Evolutionary conservation across 2,329 filamentous ascomycete genomes (phyloP).

Genomic region (Diaporthe batatas): DNA sequence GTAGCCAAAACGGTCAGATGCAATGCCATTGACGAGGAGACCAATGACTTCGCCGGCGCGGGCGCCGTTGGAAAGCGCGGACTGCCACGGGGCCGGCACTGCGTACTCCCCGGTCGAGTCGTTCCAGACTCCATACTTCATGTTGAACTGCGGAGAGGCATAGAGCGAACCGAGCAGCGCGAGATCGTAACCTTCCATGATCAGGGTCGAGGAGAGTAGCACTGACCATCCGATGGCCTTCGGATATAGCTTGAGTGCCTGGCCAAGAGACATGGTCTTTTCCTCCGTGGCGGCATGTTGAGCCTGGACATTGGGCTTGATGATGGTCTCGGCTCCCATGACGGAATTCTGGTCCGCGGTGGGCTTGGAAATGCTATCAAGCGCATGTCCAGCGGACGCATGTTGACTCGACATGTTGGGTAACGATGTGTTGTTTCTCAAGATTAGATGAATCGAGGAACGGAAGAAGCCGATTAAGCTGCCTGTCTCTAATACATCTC

Average conservation of each 20-base stretch:
- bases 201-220: conserved; percentile 89
- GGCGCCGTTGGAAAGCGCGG: conserved; percentile 58
- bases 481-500: background rate
- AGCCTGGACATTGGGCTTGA: conserved; percentile 6
- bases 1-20: conserved; percentile 76
- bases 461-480: background rate
- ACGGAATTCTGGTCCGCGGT: background rate
- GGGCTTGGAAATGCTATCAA: conserved; percentile 1
- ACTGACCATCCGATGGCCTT: conserved; percentile 90
- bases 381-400: background rate
- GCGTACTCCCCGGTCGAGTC: conserved; percentile 45
- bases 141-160: conserved; percentile 46
- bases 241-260: conserved; percentile 86
- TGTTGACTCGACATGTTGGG: background rate
- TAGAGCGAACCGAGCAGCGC: conserved; percentile 85
- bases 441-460: background rate
- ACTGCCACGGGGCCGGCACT: conserved; percentile 54
- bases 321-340: background rate
- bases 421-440: background rate
- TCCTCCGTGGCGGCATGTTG: conserved; percentile 56
- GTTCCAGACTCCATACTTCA: conserved; percentile 46
- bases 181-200: conserved; percentile 92
- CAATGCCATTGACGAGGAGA: conserved; percentile 73
- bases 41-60: conserved; percentile 76
- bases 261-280: conserved; percentile 77